Base-by-base conservation (phyloP, 148 eudicot species). In the Nepenthes gracilis region DNA sequence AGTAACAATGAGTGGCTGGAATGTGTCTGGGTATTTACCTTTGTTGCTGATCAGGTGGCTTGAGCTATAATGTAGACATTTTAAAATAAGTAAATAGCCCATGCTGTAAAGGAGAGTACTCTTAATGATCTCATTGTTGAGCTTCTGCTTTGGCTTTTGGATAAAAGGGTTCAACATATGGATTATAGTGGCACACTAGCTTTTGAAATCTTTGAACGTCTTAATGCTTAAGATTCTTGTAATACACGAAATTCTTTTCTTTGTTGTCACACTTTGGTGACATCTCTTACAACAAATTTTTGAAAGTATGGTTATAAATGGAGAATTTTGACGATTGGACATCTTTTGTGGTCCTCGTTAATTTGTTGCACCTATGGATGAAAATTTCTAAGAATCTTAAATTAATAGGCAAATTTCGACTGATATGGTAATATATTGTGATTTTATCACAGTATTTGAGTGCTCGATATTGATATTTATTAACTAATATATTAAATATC, bases 81-180 rank as follows among this genome's bases (percentile, higher is more conserved):
- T 78, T 92, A 86, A 72, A 89, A 86, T 71, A 88, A 78, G 80
- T 74, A 65, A 63, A 79, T 93, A 36, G 91, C 96, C 63, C 83
- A 83, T 81, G 87, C 96, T 56, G 92, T 89, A 43, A 84, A 80
- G 72, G 96, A 88, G 76, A 81, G 83, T 66, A 92, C 98, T 48
- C 88, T 92, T 60, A 77, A 85, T 74, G 66, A 72, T 75, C 86
- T 92, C 34, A 84, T 86, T 53, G 89, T 96, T 35, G 95, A 93
- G 71, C 92, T 93, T 64, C 83, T 93, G 64, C 90, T 88, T 68
- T 93, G 99, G 99, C 99, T 93, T 66, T 81, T 93, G 81, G 99
- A 93, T 70, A 92, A 93, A 66, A 81, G 96, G 69, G 99, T 93
- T 64, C 91, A 96, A 1, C 83, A 75, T 53, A 89, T 93, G 96